Percentiles rank a stretch among this genome's conserved stretches.
These are phyloP conservation scores for Claviceps cyperi DNA, from an alignment of 2,329 filamentous ascomycete genomes.

Conservation along the genomic window DNA sequence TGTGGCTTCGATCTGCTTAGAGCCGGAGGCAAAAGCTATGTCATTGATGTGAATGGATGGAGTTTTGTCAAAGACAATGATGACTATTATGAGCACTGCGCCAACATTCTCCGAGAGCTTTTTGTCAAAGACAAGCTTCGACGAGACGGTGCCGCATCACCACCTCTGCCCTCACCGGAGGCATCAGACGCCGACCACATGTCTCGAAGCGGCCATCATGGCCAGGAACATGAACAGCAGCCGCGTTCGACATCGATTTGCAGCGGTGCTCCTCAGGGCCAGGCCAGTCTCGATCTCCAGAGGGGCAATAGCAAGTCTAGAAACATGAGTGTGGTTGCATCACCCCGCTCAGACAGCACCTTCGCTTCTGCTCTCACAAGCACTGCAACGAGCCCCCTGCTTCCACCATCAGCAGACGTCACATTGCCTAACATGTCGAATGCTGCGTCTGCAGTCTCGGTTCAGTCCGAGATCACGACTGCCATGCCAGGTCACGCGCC, in stretches of 20 bases:
- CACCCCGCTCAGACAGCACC: slow-evolving; percentile 18
- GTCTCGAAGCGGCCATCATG: slow-evolving; percentile 16
- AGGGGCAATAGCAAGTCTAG: slow-evolving; percentile 12
- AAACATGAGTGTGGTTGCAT: slow-evolving; percentile 15
- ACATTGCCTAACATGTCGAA: slow-evolving; percentile 11
- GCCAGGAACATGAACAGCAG: slow-evolving; percentile 26
- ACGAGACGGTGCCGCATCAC: slow-evolving; percentile 43
- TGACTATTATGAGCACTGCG: slow-evolving; percentile 88
- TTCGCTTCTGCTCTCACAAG: slow-evolving; percentile 21
- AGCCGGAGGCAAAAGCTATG: slow-evolving; percentile 79
- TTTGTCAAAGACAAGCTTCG: slow-evolving; percentile 69
- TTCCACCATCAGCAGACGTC: slow-evolving; percentile 19
- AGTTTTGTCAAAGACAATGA: slow-evolving; percentile 99
- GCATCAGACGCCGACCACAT: slow-evolving; percentile 30
- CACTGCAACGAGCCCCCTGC: slow-evolving; percentile 20
- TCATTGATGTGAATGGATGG: slow-evolving; percentile 99
- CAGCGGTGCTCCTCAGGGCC: slow-evolving; percentile 16
- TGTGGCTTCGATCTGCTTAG: slow-evolving; percentile 92
- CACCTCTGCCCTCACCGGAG: slow-evolving; percentile 36
- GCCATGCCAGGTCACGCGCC: slow-evolving; percentile 9
- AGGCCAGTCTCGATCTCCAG: slow-evolving; percentile 6
- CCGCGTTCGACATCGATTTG: slow-evolving; percentile 7
- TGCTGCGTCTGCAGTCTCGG: slow-evolving; percentile 22
- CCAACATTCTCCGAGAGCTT: slow-evolving; percentile 72
- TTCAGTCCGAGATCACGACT: slow-evolving; percentile 18